Base-by-base conservation (phyloP, 495 filamentous ascomycete species). In the Podospora conica region DNA sequence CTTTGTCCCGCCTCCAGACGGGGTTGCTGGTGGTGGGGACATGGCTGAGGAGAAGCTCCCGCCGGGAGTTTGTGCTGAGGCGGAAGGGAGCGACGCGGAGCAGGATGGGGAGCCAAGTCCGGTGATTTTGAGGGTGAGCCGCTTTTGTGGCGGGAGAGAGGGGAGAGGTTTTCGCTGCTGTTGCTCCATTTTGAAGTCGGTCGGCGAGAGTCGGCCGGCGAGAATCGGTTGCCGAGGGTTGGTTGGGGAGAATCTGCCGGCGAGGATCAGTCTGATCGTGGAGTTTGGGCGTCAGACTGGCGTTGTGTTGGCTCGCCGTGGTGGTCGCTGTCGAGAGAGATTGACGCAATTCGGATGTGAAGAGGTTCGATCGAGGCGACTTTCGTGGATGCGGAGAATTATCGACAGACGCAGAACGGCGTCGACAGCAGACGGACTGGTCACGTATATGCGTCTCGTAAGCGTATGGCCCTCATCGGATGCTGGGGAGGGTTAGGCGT, bases 1-100 rank as follows among this genome's bases (percentile, higher is more conserved):
- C 73, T 85, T 87, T 3, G 65, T 67, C 20, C 63, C 69, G 5
- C 75, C 78, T 27, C 69, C 70, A 22, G 78, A 79, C 18, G 82
- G 79, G 0, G 82, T 83, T 29, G 65, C 59, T 3, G 62, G 73
- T 53, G 27, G 69, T 58, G 60, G 69, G 11, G 71, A 75, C 57
- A 62, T 76, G 64, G 73, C 68, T 28, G 65, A 59, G 8, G 28
- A 59, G 20, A 64, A 48, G 61, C 55, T 55, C 22, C 55, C 55
- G 53, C 68, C 58, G 11, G 69, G 66, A 11, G 67, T 65, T 22
- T 53, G 22, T 28, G 61, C 61, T 53, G 58, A 63, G 25, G 61
- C 58, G 58, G 58, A 63, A 22, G 40, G 61, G 48, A 62, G 66
- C 53, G 66, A 60, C 5, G 61, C 68, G 12, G 66, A 67, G 20